Conservation (phyloP, 2,329 filamentous ascomycete species). For the Arthrobotrys conoides region DNA sequence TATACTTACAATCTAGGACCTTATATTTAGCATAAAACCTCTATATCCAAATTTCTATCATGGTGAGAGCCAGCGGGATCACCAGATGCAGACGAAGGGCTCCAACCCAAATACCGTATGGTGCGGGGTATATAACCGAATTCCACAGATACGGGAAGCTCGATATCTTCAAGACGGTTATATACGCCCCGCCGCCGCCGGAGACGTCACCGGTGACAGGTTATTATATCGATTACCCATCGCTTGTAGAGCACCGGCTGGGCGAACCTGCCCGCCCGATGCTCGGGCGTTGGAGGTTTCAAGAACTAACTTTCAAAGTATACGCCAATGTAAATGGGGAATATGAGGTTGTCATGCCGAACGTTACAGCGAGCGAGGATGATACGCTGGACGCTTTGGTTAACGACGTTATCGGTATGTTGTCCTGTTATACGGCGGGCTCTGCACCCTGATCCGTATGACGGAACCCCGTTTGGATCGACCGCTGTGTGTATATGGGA, state of each 20-base stretch:
- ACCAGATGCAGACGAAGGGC: background rate
- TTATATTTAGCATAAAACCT: background rate
- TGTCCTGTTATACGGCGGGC: too few species aligned
- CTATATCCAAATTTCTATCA: background rate
- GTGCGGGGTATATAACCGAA: slow-evolving; percentile 4
- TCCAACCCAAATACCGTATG: background rate
- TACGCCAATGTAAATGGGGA: background rate
- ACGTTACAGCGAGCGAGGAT: background rate
- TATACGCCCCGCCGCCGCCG: background rate
- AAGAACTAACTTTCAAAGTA: background rate
- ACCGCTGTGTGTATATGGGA: too few species aligned
- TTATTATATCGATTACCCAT: slow-evolving; percentile 5
- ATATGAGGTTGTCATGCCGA: background rate
- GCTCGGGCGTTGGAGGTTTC: background rate
- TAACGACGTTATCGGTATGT: background rate
- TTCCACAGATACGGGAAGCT: background rate
- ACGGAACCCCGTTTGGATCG: too few species aligned
- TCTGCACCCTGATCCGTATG: too few species aligned
- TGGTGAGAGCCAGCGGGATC: background rate
- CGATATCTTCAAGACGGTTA: background rate
- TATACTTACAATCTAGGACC: background rate
- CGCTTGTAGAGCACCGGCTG: background rate
- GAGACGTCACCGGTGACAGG: background rate
- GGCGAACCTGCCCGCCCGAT: background rate
- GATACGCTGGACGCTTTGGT: background rate